Base-by-base conservation (phyloP, 2,329 filamentous ascomycete genomes). In the Torrubiella hemipterigena region DNA sequence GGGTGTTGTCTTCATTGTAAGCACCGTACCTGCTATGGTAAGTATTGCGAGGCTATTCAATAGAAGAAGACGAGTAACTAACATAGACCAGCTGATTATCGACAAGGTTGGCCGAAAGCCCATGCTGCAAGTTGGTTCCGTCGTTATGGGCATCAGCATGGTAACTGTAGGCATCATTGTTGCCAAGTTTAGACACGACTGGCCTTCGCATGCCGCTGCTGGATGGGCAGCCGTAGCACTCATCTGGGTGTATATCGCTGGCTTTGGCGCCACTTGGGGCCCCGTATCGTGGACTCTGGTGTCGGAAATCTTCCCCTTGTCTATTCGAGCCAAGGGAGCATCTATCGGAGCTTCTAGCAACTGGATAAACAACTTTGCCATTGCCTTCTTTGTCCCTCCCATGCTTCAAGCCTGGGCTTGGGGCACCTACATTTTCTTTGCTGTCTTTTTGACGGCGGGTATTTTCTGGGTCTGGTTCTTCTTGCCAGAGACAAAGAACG, bases 341-440 rank as follows among this genome's bases (percentile, higher is more conserved):
- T 69, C 73, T 0, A 55, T 77, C 9, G 65, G 65, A 0, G 74
- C 70, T n/a, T 65, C 64, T 2, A 77, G 45, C 49, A 48, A 72
- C 45, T 80, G 74, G 59, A 44, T 77, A 3, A 72, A 67, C 46
- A 77, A 78, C 47, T 77, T 78, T 39, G 66, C 74, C 30, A 70
- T 77, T 17, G 45, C 70, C 9, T 52, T 77, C 10, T 61, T 75
- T 20, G 75, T 70, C 0, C 74, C 73, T 0, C 67, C 70, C 1
- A 57, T 78, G 4, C 61, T 79, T 6, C 56, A 71, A 34, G 63
- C 68, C 30, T 69, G 40, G 7, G 46, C 46, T 1, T 52, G 42
- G 21, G 67, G 66, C 3, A 65, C 69, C 0, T 78, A 74, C 45
- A 54, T 77, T 38, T 73, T 76, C 38, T 77, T 75, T 44, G 60